Base-by-base conservation (phyloP, 176 grass and related monocot genomes). In the Musa troglodytarum region DNA sequence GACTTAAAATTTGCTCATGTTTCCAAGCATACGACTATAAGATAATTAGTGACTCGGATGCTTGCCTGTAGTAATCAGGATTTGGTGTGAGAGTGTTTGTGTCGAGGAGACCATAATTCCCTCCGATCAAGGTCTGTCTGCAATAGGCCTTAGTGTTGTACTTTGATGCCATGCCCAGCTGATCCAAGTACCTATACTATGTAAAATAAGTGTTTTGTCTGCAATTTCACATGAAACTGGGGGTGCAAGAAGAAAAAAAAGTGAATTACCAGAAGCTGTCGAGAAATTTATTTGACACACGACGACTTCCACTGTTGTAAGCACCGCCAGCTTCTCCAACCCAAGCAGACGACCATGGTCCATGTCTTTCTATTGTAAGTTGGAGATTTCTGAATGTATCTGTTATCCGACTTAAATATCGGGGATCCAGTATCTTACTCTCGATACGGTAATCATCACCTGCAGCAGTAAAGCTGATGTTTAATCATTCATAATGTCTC, bases 21-120 rank as follows among this genome's bases (percentile, higher is more conserved):
- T n/a, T 19, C 34, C 11, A 34, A 43, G 25, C 65, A 68, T 26
- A 29, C 43, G 26, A 43, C 12, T 16, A 12, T 11, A 15, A 63
- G 77, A 8, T 20, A 73, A 80, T 52, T 61, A 26, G 25, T 79
- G 77, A 69, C 14, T 2, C 25, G 34, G 25, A 9, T 16, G 19
- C 78, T 89, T 82, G 78, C 96, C 96, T 92, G 79, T 99, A 99
- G 83, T 99, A 99, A 85, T 99, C 96, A 16, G 96, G 96, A 84
- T 99, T 99, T 0, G 96, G 96, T 56, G 86, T 72, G 19, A 88
- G 92, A 71, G 84, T 99, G 20, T 91, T 72, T 0, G 88, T 92
- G 65, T 99, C 91, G n/a, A 99, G 86, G 69, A 99, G 96, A 54
- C 96, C 96, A 57, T 99, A 99, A 74, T 99, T 92, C 43, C 96